A percentile compares a stretch with the other conserved stretches of the same genome.
phyloP scores from a whole-genome alignment of 1,284 basidiomycete species.

The Megacollybia platyphylla region DNA sequence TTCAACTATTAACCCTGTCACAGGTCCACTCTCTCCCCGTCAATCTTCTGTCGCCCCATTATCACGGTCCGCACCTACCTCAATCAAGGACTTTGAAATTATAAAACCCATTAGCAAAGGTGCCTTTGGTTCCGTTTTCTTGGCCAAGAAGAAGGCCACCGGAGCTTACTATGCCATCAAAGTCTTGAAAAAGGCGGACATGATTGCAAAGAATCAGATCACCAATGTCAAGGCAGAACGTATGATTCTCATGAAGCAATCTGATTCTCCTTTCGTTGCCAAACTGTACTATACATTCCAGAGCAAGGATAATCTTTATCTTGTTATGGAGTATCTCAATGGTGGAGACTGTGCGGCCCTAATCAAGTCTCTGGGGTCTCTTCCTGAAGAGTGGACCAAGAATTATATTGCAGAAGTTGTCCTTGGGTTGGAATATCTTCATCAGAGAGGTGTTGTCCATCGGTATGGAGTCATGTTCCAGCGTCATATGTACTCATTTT shows the following conservation, averaged over 20 bases:
- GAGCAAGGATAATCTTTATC: constrained; percentile 95
- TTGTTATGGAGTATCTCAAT: constrained; percentile 98
- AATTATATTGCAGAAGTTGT: constrained; percentile 96
- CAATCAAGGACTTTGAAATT: constrained; percentile 98
- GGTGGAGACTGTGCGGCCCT: constrained; percentile 96
- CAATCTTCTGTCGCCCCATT: constrained; percentile 69
- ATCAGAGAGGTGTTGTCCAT: constrained; percentile 91
- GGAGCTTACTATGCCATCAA: constrained; percentile 99
- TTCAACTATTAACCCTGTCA: constrained; percentile 55
- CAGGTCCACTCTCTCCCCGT: constrained; percentile 78
- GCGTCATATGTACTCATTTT: constrained; percentile 2
- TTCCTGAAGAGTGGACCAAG: constrained; percentile 94
- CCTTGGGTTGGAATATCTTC: constrained; percentile 90
- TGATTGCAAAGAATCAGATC: constrained; percentile 99
- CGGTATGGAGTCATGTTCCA: constrained; percentile 45
- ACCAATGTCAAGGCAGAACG: constrained; percentile 99
- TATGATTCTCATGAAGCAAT: constrained; percentile 99
- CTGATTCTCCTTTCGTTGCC: constrained; percentile 95
- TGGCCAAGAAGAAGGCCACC: constrained; percentile 95
- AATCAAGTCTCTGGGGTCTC: constrained; percentile 87
- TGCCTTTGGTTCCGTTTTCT: constrained; percentile 95
- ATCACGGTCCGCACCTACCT: constrained; percentile 74
- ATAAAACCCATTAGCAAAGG: constrained; percentile 99
- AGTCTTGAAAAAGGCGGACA: constrained; percentile 97
- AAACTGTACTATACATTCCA: constrained; percentile 99